Percentiles rank a stretch among this genome's conserved stretches.
Conservation (phyloP, 176 grass and related monocot genomes). For the Musa schizocarpa region DNA sequence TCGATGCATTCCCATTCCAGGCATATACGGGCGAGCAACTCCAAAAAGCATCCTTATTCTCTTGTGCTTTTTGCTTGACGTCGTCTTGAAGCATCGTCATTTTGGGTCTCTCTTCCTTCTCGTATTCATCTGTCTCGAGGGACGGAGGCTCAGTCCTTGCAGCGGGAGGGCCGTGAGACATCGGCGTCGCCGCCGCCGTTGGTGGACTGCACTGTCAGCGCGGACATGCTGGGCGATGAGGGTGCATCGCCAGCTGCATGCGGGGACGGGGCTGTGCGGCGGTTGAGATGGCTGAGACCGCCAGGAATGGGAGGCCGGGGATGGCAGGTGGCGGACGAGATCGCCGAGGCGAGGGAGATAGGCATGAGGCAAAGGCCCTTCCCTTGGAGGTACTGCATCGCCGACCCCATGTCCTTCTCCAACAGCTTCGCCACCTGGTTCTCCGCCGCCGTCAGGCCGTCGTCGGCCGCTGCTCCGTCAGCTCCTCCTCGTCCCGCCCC, state of each 20-base stretch:
- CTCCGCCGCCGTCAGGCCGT: conserved; percentile 4
- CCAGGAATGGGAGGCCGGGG: background rate
- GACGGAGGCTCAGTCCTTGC: background rate
- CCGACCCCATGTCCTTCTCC: conserved; percentile 12
- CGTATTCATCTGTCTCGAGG: no score
- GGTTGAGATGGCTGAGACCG: background rate
- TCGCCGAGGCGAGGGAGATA: conserved; percentile 14
- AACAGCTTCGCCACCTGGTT: conserved; percentile 11
- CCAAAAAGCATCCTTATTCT: no score
- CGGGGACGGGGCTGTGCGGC: conserved; percentile 3
- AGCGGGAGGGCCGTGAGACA: background rate
- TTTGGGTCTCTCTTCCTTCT: no score
- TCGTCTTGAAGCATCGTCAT: no score
- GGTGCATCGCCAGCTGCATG: background rate
- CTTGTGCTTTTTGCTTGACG: no score
- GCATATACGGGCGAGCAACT: background rate
- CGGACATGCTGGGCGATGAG: conserved; percentile 7
- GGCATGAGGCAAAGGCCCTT: conserved; percentile 20
- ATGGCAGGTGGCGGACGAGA: conserved; percentile 10
- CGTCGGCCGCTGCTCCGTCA: background rate
- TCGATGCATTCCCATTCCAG: background rate
- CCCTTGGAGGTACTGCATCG: conserved; percentile 19
- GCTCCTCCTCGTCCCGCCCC: background rate
- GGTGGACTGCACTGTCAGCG: conserved; percentile 2
- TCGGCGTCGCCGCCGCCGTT: background rate